These are phyloP conservation scores for Elsinoe perseae DNA, from an alignment of 2,329 filamentous ascomycete species.

Conservation along the genomic window DNA sequence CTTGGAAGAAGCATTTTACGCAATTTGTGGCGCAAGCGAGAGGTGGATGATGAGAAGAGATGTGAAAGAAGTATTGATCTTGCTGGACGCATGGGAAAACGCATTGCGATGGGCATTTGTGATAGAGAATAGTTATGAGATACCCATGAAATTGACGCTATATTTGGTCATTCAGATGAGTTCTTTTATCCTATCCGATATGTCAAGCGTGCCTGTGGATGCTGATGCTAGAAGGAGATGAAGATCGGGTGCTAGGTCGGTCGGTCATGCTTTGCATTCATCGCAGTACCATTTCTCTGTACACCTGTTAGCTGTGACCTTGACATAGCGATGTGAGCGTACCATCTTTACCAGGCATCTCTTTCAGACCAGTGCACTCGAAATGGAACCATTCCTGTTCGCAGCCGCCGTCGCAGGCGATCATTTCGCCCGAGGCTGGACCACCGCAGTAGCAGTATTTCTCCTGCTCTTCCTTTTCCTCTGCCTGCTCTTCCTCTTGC, in stretches of 20 bases:
- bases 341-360: neutral
- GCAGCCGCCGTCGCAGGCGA: neutral
- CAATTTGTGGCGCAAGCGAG: conserved; percentile 34
- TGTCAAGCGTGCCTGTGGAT: no score
- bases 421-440: neutral
- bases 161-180: neutral
- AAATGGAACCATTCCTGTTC: conserved; percentile 9
- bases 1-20: conserved; percentile 41
- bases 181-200: no score
- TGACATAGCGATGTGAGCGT: neutral
- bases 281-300: conserved; percentile 11
- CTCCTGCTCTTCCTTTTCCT: neutral
- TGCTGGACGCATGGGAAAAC: neutral
- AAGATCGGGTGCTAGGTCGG: neutral
- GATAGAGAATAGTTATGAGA: no score
- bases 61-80: neutral
- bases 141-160: neutral
- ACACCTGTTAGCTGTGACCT: neutral
- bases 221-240: neutral
- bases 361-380: conserved; percentile 6
- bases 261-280: neutral
- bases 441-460: conserved; percentile 1
- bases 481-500: neutral
- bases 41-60: conserved; percentile 9
- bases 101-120: neutral